These are phyloP conservation scores for Backusella psychrophila DNA, from an alignment of 192 early-diverging fungal species.

Conservation along the genomic window DNA sequence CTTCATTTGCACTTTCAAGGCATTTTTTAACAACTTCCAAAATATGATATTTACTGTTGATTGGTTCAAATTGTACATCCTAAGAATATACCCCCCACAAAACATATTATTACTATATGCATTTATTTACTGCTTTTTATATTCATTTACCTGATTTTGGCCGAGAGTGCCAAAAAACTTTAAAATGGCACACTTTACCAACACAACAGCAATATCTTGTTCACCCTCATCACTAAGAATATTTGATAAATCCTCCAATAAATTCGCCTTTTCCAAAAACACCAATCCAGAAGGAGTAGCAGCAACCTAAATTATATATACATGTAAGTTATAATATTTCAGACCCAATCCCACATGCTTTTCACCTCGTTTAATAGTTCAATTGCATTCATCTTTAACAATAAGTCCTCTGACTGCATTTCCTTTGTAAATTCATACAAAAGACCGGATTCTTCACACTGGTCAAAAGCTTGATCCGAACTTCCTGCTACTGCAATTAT, in stretches of 20 bases:
- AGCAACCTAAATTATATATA: constrained; percentile 13
- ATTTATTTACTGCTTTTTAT: not conserved
- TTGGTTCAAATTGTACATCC: constrained; percentile 15
- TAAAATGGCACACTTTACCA: constrained; percentile 38
- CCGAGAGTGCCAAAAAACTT: constrained; percentile 47
- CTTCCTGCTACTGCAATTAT: constrained; percentile 29
- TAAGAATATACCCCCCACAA: not conserved
- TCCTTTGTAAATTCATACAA: constrained; percentile 34
- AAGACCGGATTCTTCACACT: constrained; percentile 32
- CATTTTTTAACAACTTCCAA: constrained; percentile 10
- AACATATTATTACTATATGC: not conserved
- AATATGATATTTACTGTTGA: constrained; percentile 20
- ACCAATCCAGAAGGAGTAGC: constrained; percentile 28
- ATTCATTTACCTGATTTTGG: constrained; percentile 18
- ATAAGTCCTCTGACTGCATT: constrained; percentile 37
- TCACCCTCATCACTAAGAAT: constrained; percentile 23
- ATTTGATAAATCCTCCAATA: constrained; percentile 35
- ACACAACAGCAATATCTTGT: constrained; percentile 27
- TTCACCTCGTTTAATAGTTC: constrained; percentile 45
- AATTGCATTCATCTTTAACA: constrained; percentile 46
- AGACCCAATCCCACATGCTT: no score
- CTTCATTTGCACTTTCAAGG: constrained; percentile 22
- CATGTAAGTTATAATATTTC: not conserved
- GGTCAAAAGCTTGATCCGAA: constrained; percentile 36
- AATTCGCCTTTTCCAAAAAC: constrained; percentile 34